Evolutionary conservation across 257 asterid genomes (phyloP).

Genomic region (Paraleonurus japonicus): DNA sequence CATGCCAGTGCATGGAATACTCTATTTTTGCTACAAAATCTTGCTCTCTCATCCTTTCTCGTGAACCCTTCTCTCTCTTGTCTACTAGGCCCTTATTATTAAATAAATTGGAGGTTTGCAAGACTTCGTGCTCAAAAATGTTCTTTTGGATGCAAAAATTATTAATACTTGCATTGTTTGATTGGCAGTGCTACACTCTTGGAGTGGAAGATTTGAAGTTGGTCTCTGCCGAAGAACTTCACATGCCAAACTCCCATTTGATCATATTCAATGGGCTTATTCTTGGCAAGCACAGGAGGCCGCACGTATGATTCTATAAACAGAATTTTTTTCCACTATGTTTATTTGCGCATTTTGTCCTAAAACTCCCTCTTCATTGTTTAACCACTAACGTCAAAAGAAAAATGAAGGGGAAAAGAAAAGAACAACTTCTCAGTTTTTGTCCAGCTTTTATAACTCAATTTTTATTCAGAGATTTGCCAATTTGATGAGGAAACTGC

Average conservation of each 20-base stretch:
- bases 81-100: too few relatives aligned
- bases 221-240: slow-evolving; percentile 93
- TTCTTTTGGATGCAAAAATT: too few relatives aligned
- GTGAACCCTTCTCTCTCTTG: too few relatives aligned
- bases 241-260: slow-evolving; percentile 74
- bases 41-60: too few relatives aligned
- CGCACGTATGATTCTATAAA: slow-evolving; percentile 49
- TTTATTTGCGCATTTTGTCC: neutral
- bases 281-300: slow-evolving; percentile 89
- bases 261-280: slow-evolving; percentile 82
- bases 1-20: too few relatives aligned
- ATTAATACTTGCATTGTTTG: slow-evolving; percentile 22
- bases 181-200: slow-evolving; percentile 65
- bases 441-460: slow-evolving; percentile 10
- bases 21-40: too few relatives aligned
- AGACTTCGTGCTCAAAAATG: too few relatives aligned
- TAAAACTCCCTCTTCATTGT: neutral
- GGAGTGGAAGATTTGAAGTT: slow-evolving; percentile 84
- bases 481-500: slow-evolving; percentile 68
- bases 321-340: neutral
- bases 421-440: neutral
- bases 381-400: neutral
- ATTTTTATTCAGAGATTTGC: slow-evolving; percentile 60
- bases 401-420: neutral
- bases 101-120: too few relatives aligned